These are phyloP conservation scores for Cladosporium sp. DNA, from an alignment of 2,329 filamentous ascomycete species.

Conservation along the genomic window DNA sequence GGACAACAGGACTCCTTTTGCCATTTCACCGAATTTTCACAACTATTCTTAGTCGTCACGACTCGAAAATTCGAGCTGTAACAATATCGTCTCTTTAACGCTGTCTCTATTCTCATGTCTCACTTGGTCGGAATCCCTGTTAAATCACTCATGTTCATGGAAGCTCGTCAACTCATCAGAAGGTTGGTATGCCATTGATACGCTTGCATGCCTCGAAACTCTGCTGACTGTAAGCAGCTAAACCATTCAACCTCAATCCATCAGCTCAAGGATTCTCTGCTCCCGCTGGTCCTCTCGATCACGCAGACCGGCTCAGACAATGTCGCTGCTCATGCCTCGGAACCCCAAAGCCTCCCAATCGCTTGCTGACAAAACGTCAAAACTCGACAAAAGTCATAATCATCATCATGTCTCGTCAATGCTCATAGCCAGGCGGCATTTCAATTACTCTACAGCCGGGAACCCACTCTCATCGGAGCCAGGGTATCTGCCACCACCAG, in stretches of 20 bases:
- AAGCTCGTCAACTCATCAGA: not conserved
- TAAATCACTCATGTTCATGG: not conserved
- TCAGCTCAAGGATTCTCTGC: not conserved
- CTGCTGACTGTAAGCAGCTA: not conserved
- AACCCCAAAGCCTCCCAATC: not conserved
- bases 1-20: not conserved
- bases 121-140: not conserved
- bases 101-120: not conserved
- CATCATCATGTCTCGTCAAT: not conserved
- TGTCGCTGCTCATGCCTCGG: not conserved
- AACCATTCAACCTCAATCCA: not conserved
- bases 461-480: not conserved
- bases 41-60: not conserved
- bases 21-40: not conserved
- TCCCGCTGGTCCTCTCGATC: not conserved
- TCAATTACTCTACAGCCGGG: not conserved
- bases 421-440: not conserved
- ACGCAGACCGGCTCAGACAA: not conserved
- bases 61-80: not conserved
- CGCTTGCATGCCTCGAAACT: not conserved
- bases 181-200: not conserved
- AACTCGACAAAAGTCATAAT: not conserved
- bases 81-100: not conserved
- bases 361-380: not conserved
- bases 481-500: not conserved